Evolutionary conservation across 305 asterid genomes (phyloP).

Genomic region (Nicotiana rustica): DNA sequence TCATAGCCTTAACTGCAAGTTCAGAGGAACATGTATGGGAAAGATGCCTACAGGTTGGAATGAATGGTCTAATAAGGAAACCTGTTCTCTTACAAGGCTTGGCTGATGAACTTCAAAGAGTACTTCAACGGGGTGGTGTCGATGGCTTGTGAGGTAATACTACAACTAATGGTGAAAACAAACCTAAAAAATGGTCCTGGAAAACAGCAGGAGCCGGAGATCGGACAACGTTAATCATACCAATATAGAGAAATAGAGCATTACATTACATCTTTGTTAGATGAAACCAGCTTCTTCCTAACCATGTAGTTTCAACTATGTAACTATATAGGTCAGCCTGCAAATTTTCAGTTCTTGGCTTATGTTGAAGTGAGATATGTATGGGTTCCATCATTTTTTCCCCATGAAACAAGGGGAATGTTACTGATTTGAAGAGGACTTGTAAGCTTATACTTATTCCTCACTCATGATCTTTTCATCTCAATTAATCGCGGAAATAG

Average conservation of each 20-base stretch:
- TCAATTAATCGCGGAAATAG: neutral
- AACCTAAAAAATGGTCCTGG: conserved; percentile 10
- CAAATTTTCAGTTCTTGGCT: conserved; percentile 28
- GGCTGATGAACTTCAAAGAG: conserved; percentile 52
- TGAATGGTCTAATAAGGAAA: conserved; percentile 55
- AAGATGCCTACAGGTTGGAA: conserved; percentile 51
- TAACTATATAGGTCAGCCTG: conserved; percentile 29
- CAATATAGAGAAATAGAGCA: neutral
- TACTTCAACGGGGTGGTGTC: conserved; percentile 43
- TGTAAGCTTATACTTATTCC: neutral
- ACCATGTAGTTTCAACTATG: conserved; percentile 26
- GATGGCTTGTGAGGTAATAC: conserved; percentile 36
- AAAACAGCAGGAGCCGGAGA: neutral
- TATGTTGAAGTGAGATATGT: neutral
- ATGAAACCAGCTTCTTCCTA: conserved; percentile 25
- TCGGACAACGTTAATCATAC: neutral
- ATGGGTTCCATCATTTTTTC: conserved; percentile 10
- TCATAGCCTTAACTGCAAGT: conserved; percentile 54
- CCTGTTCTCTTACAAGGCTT: conserved; percentile 52
- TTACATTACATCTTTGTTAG: conserved; percentile 25
- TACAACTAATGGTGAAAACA: conserved; percentile 17
- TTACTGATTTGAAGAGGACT: neutral
- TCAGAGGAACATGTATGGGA: conserved; percentile 50
- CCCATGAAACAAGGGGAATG: conserved; percentile 24
- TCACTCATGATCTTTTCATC: neutral